These are phyloP conservation scores for Fomitiporia mediterranea DNA, from an alignment of 1,284 basidiomycete genomes.

Conservation along the genomic window DNA sequence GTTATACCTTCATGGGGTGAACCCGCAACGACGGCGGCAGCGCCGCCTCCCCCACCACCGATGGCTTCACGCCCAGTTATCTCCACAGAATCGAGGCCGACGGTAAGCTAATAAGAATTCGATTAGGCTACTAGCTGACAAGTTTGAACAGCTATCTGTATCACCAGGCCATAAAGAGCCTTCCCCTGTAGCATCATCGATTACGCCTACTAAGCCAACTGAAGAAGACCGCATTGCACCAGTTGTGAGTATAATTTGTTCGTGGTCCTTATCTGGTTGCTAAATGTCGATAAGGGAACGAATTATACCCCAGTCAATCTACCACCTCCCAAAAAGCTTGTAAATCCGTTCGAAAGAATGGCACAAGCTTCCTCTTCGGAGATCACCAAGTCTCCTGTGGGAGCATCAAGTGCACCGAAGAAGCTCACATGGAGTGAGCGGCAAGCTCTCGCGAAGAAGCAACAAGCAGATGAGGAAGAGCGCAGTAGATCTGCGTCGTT, in stretches of 20 bases:
- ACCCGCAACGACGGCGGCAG: conserved; percentile 32
- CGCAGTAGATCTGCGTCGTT: conserved; percentile 54
- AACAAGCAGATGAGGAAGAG: conserved; percentile 76
- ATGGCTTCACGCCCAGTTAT: conserved; percentile 47
- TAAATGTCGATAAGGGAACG: conserved; percentile 49
- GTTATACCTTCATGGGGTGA: conserved; percentile 38
- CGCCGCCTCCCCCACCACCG: conserved; percentile 42
- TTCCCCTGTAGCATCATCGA: conserved; percentile 42
- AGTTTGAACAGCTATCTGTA: conserved; percentile 19
- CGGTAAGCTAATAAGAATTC: conserved; percentile 19
- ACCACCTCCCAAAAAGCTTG: conserved; percentile 79
- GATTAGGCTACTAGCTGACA: conserved; percentile 24
- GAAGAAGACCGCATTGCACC: conserved; percentile 79
- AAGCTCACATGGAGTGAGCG: conserved; percentile 90
- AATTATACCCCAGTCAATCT: conserved; percentile 85
- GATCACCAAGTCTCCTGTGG: conserved; percentile 23
- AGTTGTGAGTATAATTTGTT: conserved; percentile 37
- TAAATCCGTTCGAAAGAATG: conserved; percentile 72
- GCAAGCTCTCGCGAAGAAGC: conserved; percentile 82
- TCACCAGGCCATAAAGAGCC: conserved; percentile 33
- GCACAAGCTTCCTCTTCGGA: conserved; percentile 41
- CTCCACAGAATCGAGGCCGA: conserved; percentile 36
- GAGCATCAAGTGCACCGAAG: conserved; percentile 42
- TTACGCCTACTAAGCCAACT: conserved; percentile 56
- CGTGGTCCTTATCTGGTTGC: not conserved